Base-by-base conservation (phyloP, 768 basidiomycete genomes). In the Collybia sp. region DNA sequence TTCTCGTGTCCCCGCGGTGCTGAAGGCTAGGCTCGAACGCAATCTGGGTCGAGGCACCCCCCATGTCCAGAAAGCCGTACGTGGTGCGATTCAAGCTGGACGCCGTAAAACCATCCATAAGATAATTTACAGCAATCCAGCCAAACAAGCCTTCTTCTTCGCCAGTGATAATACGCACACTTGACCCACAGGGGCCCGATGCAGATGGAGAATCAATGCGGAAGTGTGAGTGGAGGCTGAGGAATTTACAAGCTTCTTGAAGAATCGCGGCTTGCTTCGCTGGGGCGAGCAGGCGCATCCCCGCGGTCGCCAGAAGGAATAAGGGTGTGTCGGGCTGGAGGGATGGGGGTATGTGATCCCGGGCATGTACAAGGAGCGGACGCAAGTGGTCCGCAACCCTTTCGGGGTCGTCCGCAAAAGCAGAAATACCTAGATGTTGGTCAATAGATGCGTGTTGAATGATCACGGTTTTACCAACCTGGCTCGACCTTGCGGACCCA, bases 61-160 rank as follows among this genome's bases (percentile, higher is more conserved):
- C 96, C 96, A 98, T 99, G 62, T 99, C 96, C 53, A 99, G 72
- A 64, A 99, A 99, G 5, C 96, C 96, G 58, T 92, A 98, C 3
- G 95, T 97, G 15, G 91, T 90, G 41, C 74, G 77, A 60, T 80
- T 75, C 43, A 76, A 60, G 44, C 63, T 68, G 0, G 65, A 63
- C 9, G 75, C 74, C 6, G 71, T 72, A 58, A 99, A 99, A 1
- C 94, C 95, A 58, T 98, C 89, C 91, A 97, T 94, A 41, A 98
- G 83, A 63, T 99, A 98, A 66, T 98, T 99, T 56, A 98, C 93
- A 0, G 94, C 93, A 46, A 99, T 93, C 96, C 96, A 99, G 0
- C 96, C 96, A 65, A 93, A 98, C 36, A 98, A 70, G 0, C 96
- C 96, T 60, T 99, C 96, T 65, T 99, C 96, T 65, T 98, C 94